Evolutionary conservation across 148 eudicot species (phyloP).

Genomic region (Camellia lanceoleosa): DNA sequence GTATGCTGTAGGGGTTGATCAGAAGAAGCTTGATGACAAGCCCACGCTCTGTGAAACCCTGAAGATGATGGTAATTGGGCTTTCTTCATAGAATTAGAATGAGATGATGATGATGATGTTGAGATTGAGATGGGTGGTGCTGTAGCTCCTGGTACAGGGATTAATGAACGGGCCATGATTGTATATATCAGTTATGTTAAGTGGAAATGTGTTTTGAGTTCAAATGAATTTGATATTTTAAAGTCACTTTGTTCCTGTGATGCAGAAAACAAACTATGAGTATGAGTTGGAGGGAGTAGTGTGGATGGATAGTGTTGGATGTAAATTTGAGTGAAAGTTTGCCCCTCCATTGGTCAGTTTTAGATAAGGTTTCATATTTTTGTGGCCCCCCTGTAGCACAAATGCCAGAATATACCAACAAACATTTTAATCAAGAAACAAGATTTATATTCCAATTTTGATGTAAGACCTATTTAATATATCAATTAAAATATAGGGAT

Average conservation of each 20-base stretch:
- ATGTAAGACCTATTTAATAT: no score
- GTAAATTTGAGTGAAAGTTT: background rate
- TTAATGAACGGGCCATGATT: slow-evolving; percentile 26
- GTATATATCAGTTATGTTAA: background rate
- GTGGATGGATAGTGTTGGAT: background rate
- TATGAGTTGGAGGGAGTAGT: no score
- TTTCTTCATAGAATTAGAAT: slow-evolving; percentile 5
- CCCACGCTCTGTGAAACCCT: slow-evolving; percentile 6
- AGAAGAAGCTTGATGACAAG: slow-evolving; percentile 13
- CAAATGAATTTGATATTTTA: slow-evolving; percentile 9
- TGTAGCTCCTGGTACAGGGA: slow-evolving; percentile 2
- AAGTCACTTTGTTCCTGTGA: background rate
- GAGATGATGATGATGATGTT: no score
- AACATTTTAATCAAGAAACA: no score
- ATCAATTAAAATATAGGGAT: no score
- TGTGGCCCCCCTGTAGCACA: slow-evolving; percentile 8
- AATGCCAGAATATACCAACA: no score
- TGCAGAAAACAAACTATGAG: slow-evolving; percentile 3
- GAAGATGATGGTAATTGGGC: background rate
- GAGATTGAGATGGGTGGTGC: slow-evolving; percentile 14
- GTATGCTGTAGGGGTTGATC: slow-evolving; percentile 2
- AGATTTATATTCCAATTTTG: no score
- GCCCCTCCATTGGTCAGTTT: slow-evolving; percentile 13
- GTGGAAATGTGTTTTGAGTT: background rate
- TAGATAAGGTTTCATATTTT: slow-evolving; percentile 11